These are phyloP conservation scores for Aciculosporium take DNA, from an alignment of 2,329 filamentous ascomycete species.

Conservation along the genomic window DNA sequence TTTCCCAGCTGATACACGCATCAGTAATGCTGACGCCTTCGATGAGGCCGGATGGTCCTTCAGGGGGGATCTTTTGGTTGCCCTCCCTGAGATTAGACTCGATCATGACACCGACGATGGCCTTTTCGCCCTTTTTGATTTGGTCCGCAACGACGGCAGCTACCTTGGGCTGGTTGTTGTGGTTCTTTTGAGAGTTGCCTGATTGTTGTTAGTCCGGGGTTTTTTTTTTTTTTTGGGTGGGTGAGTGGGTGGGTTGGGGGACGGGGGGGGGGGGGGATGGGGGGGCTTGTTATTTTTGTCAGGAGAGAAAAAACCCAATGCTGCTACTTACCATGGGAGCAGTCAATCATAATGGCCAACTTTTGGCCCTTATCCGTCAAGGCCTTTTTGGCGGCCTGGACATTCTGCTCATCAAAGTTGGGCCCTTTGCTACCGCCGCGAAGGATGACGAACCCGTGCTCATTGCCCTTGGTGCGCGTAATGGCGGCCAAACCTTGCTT, in stretches of 20 bases:
- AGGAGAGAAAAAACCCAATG: too few relatives aligned
- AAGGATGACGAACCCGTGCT: slow-evolving; percentile 94
- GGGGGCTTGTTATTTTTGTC: too few relatives aligned
- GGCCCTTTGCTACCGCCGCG: slow-evolving; percentile 83
- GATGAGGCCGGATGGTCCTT: slow-evolving; percentile 65
- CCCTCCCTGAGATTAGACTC: slow-evolving; percentile 93
- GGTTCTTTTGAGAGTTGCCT: slow-evolving; percentile 96
- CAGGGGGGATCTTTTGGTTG: slow-evolving; percentile 74
- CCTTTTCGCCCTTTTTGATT: slow-evolving; percentile 71
- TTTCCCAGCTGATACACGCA: slow-evolving; percentile 89
- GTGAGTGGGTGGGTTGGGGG: too few relatives aligned
- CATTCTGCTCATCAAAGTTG: slow-evolving; percentile 80
- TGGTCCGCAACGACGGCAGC: slow-evolving; percentile 60
- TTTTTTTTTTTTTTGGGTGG: not conserved
- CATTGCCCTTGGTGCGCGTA: slow-evolving; percentile 82
- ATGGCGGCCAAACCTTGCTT: slow-evolving; percentile 95
- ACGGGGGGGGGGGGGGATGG: too few relatives aligned
- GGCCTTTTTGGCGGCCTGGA: slow-evolving; percentile 64
- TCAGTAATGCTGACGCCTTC: slow-evolving; percentile 92
- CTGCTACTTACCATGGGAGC: slow-evolving; percentile 67
- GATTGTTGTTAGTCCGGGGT: not conserved
- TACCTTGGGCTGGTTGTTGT: slow-evolving; percentile 86
- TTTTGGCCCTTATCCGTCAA: slow-evolving; percentile 71
- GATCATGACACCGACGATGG: slow-evolving; percentile 95
- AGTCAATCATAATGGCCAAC: slow-evolving; percentile 93